A percentile compares a stretch with the other conserved stretches of the same genome.
Conservation (phyloP, 345 rosid species). For the Eucalyptus curtisii region DNA sequence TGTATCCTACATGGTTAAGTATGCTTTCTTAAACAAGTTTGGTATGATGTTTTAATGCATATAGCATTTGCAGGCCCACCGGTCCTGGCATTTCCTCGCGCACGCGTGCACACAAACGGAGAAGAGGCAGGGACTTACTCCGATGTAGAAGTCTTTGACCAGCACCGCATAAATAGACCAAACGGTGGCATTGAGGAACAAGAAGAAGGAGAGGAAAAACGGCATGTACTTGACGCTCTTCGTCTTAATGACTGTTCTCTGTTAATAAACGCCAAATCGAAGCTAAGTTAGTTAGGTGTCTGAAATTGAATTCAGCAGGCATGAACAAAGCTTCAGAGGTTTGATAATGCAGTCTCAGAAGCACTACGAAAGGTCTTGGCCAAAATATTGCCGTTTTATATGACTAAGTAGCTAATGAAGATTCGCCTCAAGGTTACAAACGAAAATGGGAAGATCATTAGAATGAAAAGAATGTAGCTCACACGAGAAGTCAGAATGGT, state of each 20-base stretch:
- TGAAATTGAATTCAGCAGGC: not conserved
- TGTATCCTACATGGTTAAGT: not conserved
- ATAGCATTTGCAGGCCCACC: not conserved
- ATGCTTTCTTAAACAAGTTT: not conserved
- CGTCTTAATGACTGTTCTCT: slow-evolving; percentile 19
- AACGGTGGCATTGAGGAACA: slow-evolving; percentile 14
- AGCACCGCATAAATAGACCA: slow-evolving; percentile 18
- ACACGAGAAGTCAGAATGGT: not conserved
- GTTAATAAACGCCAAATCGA: not conserved
- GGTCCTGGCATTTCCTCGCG: not conserved
- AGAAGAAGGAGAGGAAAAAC: slow-evolving; percentile 22
- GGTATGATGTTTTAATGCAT: not conserved
- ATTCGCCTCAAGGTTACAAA: not conserved
- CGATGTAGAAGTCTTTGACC: slow-evolving; percentile 20
- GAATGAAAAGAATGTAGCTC: not conserved
- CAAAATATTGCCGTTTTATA: not conserved
- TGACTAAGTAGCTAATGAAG: not conserved
- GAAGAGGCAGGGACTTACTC: slow-evolving; percentile 11
- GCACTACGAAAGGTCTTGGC: not conserved
- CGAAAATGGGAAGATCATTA: not conserved
- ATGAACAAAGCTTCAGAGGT: not conserved
- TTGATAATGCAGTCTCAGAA: not conserved
- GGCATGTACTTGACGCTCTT: slow-evolving; percentile 36
- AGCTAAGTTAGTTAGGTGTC: not conserved
- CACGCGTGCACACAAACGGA: not conserved